Evolutionary conservation across 805 yeast species (phyloP).

Genomic region (Phaffomyces opuntiae): DNA sequence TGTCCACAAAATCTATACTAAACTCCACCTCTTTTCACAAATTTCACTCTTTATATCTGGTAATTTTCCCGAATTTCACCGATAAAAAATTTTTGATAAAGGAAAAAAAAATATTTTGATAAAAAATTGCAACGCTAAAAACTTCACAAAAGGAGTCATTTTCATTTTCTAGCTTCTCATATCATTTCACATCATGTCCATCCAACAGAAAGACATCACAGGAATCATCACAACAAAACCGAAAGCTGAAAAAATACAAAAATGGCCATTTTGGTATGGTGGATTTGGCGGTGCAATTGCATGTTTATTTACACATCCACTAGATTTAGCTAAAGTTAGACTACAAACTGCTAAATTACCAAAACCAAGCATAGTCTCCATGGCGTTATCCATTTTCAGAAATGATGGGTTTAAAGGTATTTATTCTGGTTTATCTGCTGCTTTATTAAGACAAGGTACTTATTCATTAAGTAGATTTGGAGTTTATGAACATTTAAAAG

Average conservation of each 20-base stretch:
- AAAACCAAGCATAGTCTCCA: constrained; percentile 54
- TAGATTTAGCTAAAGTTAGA: constrained; percentile 82
- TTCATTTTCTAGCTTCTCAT: too few species aligned
- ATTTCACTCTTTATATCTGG: too few species aligned
- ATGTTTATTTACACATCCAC: constrained; percentile 67
- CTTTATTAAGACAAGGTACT: constrained; percentile 78
- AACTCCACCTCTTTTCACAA: too few species aligned
- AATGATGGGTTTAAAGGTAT: constrained; percentile 62
- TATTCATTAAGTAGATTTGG: constrained; percentile 86
- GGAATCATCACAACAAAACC: too few species aligned
- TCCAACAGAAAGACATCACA: too few species aligned
- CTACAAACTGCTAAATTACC: constrained; percentile 70
- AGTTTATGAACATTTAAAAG: constrained; percentile 72
- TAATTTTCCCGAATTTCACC: too few species aligned
- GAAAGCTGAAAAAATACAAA: constrained; percentile 1
- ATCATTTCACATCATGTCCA: too few species aligned
- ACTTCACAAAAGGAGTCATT: neutral
- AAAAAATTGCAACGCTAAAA: neutral
- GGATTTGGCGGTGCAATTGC: constrained; percentile 68
- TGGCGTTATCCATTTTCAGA: constrained; percentile 53
- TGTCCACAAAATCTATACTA: too few species aligned
- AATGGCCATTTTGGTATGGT: constrained; percentile 53
- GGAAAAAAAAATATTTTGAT: too few species aligned
- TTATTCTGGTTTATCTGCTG: constrained; percentile 81
- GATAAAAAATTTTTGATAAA: too few species aligned